Evolutionary conservation across 768 basidiomycete species (phyloP).

Genomic region (Fibroporia radiculosa): DNA sequence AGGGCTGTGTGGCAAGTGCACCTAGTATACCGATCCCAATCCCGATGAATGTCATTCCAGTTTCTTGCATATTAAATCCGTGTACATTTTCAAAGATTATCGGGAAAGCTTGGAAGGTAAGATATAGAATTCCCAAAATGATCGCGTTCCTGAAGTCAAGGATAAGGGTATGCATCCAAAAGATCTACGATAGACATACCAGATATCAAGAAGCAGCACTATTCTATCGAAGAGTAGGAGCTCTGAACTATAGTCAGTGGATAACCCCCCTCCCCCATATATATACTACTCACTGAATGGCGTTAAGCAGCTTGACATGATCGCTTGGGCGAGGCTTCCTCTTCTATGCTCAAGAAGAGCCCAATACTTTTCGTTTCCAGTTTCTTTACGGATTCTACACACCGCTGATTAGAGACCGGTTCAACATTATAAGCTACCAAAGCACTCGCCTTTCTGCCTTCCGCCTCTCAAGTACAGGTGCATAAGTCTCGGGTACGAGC

Average conservation of each 20-base stretch:
- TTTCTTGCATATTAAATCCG: constrained; percentile 45
- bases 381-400: constrained; percentile 43
- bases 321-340: constrained; percentile 35
- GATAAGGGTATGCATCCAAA: too few species aligned
- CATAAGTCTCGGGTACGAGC: constrained; percentile 69
- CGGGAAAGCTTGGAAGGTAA: constrained; percentile 51
- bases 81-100: constrained; percentile 41
- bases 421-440: not conserved
- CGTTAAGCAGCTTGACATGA: constrained; percentile 53
- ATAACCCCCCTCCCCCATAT: not conserved
- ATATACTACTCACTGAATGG: constrained; percentile 55
- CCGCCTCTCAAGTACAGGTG: constrained; percentile 47
- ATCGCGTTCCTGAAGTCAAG: constrained; percentile 31
- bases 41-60: constrained; percentile 42
- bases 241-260: constrained; percentile 29
- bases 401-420: not conserved
- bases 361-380: constrained; percentile 45
- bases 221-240: constrained; percentile 63
- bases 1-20: constrained; percentile 31
- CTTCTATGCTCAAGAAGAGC: constrained; percentile 52
- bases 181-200: constrained; percentile 35
- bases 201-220: constrained; percentile 63
- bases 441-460: constrained; percentile 46
- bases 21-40: constrained; percentile 40
- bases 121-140: constrained; percentile 37